phyloP scores from a whole-genome alignment of 2,329 filamentous ascomycete species.

The Fusarium annulatum region DNA sequence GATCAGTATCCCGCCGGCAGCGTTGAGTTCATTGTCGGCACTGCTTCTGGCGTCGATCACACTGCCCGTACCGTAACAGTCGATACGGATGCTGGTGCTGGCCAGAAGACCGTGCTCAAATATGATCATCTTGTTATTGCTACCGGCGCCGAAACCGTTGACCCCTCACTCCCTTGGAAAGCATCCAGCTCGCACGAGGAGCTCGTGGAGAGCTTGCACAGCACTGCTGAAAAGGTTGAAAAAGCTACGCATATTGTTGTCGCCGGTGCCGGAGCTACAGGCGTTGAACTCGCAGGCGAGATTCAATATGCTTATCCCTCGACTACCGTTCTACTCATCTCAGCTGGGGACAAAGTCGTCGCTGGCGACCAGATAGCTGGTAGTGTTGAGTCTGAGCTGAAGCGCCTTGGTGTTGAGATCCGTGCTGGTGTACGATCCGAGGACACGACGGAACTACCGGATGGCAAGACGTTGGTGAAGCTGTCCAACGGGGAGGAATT shows the following conservation, averaged over 20 bases:
- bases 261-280: constrained; percentile 67
- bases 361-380: constrained; percentile 57
- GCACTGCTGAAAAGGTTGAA: constrained; percentile 54
- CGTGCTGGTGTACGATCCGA: constrained; percentile 56
- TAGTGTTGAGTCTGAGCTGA: constrained; percentile 61
- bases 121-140: constrained; percentile 70
- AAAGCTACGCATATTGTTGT: constrained; percentile 64
- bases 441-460: constrained; percentile 46
- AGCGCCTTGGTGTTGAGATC: constrained; percentile 63
- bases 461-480: constrained; percentile 61
- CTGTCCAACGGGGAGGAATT: constrained; percentile 60
- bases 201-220: constrained; percentile 53
- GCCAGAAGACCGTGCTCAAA: constrained; percentile 27
- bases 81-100: constrained; percentile 27
- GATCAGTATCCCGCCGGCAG: constrained; percentile 60
- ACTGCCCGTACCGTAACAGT: constrained; percentile 57
- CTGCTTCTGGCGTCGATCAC: constrained; percentile 56
- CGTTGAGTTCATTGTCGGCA: constrained; percentile 64
- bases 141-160: constrained; percentile 61
- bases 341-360: constrained; percentile 55
- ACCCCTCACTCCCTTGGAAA: constrained; percentile 63
- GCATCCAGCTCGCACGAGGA: constrained; percentile 59
- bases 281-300: constrained; percentile 66
- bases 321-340: constrained; percentile 62
- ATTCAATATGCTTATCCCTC: constrained; percentile 62